Conservation (phyloP, 305 asterid genomes). For the Coffea humblotiana region DNA sequence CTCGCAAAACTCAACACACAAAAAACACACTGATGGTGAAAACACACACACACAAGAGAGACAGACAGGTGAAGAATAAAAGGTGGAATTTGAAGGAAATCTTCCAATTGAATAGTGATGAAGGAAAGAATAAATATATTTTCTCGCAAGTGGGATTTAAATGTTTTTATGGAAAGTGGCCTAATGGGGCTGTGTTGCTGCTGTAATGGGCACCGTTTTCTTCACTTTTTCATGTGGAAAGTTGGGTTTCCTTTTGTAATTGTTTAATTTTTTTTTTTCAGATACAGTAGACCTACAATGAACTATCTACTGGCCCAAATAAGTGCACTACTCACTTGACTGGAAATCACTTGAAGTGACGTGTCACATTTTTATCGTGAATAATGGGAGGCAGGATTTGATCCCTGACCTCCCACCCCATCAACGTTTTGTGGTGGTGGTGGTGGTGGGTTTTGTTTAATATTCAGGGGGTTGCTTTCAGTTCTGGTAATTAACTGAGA, state of each 20-base stretch:
- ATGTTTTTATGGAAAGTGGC: neutral
- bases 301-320: too few species aligned
- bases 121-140: neutral
- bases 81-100: slow-evolving; percentile 6
- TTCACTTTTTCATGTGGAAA: neutral
- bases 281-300: too few species aligned
- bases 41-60: neutral
- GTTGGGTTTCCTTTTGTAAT: neutral
- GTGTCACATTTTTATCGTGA: too few species aligned
- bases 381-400: too few species aligned
- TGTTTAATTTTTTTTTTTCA: neutral
- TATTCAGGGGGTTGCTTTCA: slow-evolving; percentile 3
- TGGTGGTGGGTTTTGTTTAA: neutral
- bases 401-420: neutral
- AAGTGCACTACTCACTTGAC: too few species aligned
- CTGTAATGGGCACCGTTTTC: neutral
- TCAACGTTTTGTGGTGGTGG: too few species aligned
- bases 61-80: neutral
- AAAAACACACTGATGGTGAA: neutral
- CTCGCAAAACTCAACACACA: neutral
- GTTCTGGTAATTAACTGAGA: slow-evolving; percentile 13
- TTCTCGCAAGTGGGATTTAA: neutral
- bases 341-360: too few species aligned
- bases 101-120: neutral
- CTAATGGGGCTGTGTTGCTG: neutral